Base-by-base conservation (phyloP, 495 filamentous ascomycete species). In the Lophiotrema nucula region DNA sequence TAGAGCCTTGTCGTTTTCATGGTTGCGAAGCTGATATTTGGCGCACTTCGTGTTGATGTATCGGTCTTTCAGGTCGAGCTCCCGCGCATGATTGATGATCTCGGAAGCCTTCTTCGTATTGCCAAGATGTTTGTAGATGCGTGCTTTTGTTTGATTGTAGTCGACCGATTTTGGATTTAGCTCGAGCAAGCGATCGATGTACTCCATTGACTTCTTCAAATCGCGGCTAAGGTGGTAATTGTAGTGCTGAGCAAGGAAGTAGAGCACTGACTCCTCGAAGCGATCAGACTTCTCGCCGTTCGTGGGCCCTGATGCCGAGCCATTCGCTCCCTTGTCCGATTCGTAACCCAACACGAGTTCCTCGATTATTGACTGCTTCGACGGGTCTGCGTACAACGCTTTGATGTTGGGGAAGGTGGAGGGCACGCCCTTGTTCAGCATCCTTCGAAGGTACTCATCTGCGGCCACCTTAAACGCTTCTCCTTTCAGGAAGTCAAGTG, bases 21-120 rank as follows among this genome's bases (percentile, higher is more conserved):
- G 81, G 72, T 97, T 96, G 47, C 93, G 86, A 23, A 99, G 81
- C 67, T 92, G 90, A 70, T 99, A 99, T 71, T 99, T 97, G 26
- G 95, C 91, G 19, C 90, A 86, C 76, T 99, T 99, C 46, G 90
- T 90, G 77, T 99, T 99, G 77, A 97, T 97, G 70, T 96, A 93
- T 22, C 93, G 88, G 69, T 99, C 93, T 73, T 83, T 88, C 43
- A 84, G 82, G 67, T 99, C 93, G 53, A 97, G 76, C 28, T 79
- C 76, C 26, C 93, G 82, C 4, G 95, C 93, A 51, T 89, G 77
- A 60, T 96, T 86, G 91, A 99, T 97, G 25, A 82, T 82, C 60
- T 89, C 84, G 1, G 91, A 82, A 4, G 93, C 95, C 73, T 90
- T 89, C 58, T 82, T 77, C 0, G 80, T 71, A 68, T 95, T 83